phyloP scores from a whole-genome alignment of 2,329 filamentous ascomycete genomes.

The Fusarium piperis region DNA sequence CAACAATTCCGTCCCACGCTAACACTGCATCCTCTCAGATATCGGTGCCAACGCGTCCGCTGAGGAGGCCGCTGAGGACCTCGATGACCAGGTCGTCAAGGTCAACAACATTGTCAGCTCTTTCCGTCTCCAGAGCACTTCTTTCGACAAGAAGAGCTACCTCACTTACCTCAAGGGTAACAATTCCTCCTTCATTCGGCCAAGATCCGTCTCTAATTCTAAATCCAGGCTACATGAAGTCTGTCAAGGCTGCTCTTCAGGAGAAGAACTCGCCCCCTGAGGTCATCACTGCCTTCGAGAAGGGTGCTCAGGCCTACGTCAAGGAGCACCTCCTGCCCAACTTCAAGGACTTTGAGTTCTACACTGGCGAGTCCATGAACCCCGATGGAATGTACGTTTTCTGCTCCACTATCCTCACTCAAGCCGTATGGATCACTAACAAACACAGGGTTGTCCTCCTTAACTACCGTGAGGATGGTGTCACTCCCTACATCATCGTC shows the following conservation, averaged over 20 bases:
- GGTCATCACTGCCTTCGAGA: conserved; percentile 82
- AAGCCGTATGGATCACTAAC: conserved; percentile 1
- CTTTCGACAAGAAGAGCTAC: conserved; percentile 90
- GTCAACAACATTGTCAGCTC: conserved; percentile 95
- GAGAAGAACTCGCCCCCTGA: conserved; percentile 69
- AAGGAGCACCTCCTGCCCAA: conserved; percentile 84
- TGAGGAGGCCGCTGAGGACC: conserved; percentile 81
- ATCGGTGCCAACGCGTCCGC: conserved; percentile 97
- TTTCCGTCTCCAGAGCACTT: conserved; percentile 84
- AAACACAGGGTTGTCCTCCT: conserved; percentile 80
- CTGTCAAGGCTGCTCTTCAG: conserved; percentile 77
- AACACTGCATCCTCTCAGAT: conserved; percentile 59
- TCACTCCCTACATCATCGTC: conserved; percentile 87
- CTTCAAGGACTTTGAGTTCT: conserved; percentile 98
- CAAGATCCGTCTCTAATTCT: conserved; percentile 1
- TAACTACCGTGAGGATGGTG: conserved; percentile 97
- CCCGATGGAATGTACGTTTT: conserved; percentile 86
- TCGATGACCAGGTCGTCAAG: conserved; percentile 75
- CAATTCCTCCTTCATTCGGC: neutral
- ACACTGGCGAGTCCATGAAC: conserved; percentile 91
- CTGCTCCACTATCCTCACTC: neutral
- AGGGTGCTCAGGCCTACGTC: conserved; percentile 75
- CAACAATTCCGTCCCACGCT: conserved; percentile 2
- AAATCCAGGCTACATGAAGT: conserved; percentile 85
- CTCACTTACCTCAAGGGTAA: conserved; percentile 85